Evolutionary conservation across 352 stramenopile genomes (phyloP), one percentile per base, ranked within the genome.

Genomic region (Saprolegnia parasitica): DNA sequence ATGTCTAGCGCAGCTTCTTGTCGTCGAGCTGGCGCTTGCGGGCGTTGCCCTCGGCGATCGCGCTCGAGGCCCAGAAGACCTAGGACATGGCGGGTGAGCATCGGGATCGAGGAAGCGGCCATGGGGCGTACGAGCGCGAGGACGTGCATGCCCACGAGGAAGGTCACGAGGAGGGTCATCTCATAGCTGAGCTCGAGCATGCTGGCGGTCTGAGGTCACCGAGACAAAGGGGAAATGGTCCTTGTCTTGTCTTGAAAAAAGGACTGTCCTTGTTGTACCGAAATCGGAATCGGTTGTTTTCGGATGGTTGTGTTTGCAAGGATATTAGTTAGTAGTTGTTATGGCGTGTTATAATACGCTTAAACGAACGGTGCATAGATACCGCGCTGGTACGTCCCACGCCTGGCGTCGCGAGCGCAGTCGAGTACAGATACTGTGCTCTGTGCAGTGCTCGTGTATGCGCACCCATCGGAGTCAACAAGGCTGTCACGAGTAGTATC

Each of bases 131-230:
- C 86, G 68, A 93, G 68, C 37, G 84, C 86, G 47, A 91, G 75
- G 55, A 93, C 71, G 73, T 93, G 86, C 46, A 91, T 71, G 42
- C 74, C 82, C 60, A 91, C 79, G 57, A 93, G 84, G 56, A 77
- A 77, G 18, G 60, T 76, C 55, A 93, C 78, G 46, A 93, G 76
- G 73, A 84, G 78, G 65, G 90, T 91, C 45, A 93, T 70, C 56
- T 72, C 71, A 23, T 71, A 21, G 18, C 75, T 74, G 11, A 80
- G 64, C 47, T 49, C 42, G 13, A 49, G 42, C 42, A 49, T 49
- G 13, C 42, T 49, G 11, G 29, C 29, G 29, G 29, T 76, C 74
- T 63, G 65, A 49, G 23, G 42, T n/a, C 18, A 15, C 1, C 13
- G 42, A n/a, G 42, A 8, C 42, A 49, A 49, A 49, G 18, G 11